phyloP scores from a whole-genome alignment of 768 basidiomycete genomes.

The Amanita muscaria region DNA sequence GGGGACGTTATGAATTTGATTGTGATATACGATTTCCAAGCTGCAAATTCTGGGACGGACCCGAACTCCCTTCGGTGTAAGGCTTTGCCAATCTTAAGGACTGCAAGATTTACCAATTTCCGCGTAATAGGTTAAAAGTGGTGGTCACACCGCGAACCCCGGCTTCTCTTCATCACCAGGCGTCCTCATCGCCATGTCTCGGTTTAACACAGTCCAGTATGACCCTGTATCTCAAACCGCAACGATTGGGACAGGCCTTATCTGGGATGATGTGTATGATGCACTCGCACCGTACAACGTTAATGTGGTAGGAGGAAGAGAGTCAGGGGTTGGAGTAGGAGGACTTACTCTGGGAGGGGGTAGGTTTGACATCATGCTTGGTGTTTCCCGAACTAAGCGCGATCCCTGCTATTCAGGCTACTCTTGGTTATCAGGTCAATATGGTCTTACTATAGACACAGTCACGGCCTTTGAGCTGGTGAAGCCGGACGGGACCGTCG shows the following conservation, averaged over 20 bases:
- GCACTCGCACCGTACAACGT: constrained; percentile 40
- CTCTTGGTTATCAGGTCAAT: constrained; percentile 41
- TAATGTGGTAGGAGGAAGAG: constrained; percentile 51
- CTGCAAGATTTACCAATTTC: not conserved
- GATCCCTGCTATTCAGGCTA: constrained; percentile 23
- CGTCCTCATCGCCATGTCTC: constrained; percentile 48
- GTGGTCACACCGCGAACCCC: constrained; percentile 46
- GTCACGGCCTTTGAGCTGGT: constrained; percentile 35
- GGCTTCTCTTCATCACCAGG: constrained; percentile 54
- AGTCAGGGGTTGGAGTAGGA: constrained; percentile 49
- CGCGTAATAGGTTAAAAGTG: constrained; percentile 43
- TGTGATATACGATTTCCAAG: not conserved
- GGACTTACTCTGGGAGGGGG: constrained; percentile 55
- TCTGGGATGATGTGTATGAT: constrained; percentile 59
- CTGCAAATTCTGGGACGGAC: not conserved
- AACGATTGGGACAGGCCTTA: constrained; percentile 35
- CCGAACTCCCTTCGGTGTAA: constrained; percentile 2
- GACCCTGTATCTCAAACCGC: constrained; percentile 30
- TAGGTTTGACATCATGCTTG: constrained; percentile 9
- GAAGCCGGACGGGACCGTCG: constrained; percentile 31
- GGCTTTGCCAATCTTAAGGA: not conserved
- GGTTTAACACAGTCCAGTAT: constrained; percentile 38
- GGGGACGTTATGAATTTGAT: too few species aligned
- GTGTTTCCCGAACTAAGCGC: not conserved
- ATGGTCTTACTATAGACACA: constrained; percentile 37